These are phyloP conservation scores for Cystobasidium pallidum DNA, from an alignment of 1,284 basidiomycete genomes.

Conservation along the genomic window DNA sequence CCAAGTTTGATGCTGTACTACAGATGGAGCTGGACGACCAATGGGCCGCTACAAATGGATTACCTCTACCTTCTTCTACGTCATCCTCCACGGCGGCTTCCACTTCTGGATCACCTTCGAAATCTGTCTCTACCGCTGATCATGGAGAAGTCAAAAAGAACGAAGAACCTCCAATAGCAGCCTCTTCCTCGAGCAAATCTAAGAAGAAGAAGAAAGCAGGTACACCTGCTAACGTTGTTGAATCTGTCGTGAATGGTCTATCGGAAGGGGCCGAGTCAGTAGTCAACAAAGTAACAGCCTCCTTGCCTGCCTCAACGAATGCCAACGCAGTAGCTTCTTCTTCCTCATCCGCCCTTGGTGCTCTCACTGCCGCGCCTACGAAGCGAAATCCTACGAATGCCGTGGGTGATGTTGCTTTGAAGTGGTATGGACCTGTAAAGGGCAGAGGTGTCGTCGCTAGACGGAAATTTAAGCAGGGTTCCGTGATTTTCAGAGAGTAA, in stretches of 20 bases:
- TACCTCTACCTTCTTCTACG: conserved; percentile 11
- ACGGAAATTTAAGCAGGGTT: conserved; percentile 19
- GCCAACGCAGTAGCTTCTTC: conserved; percentile 7
- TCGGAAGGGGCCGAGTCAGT: conserved; percentile 6
- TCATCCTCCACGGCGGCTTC: conserved; percentile 1
- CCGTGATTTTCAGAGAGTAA: conserved; percentile 40
- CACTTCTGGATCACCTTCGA: background rate
- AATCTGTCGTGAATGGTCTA: conserved; percentile 22
- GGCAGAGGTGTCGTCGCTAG: conserved; percentile 33
- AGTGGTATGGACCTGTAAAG: conserved; percentile 22
- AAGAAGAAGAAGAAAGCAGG: conserved; percentile 37
- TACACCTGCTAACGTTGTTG: background rate
- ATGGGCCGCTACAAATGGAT: conserved; percentile 16
- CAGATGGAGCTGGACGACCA: conserved; percentile 25
- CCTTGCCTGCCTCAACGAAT: conserved; percentile 12
- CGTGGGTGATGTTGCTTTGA: conserved; percentile 28
- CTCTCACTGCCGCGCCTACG: conserved; percentile 15
- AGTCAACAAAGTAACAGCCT: conserved; percentile 11
- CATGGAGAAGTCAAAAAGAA: conserved; percentile 26
- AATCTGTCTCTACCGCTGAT: background rate
- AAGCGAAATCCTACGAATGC: conserved; percentile 16
- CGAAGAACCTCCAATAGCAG: background rate
- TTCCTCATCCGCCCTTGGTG: conserved; percentile 4
- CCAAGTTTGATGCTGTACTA: conserved; percentile 17
- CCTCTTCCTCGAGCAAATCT: conserved; percentile 19